phyloP scores from a whole-genome alignment of 2,329 filamentous ascomycete genomes.

The Colletotrichum zoysiae region DNA sequence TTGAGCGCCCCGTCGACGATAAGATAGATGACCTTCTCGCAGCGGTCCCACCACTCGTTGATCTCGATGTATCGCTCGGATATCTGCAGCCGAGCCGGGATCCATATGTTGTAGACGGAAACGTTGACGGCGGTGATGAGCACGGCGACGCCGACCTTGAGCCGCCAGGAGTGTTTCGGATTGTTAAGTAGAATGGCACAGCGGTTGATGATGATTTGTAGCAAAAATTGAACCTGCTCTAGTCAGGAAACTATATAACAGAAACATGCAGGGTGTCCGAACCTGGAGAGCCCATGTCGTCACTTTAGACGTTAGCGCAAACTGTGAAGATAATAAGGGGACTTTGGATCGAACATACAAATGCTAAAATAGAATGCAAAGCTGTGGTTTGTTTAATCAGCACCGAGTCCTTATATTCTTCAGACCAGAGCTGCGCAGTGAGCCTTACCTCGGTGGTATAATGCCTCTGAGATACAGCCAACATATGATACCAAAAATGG shows the following conservation, averaged over 20 bases:
- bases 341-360: slow-evolving; percentile 14
- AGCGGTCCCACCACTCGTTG: slow-evolving; percentile 65
- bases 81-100: slow-evolving; percentile 62
- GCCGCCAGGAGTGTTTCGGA: slow-evolving; percentile 49
- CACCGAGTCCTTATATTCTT: background rate
- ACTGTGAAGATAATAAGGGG: background rate
- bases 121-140: slow-evolving; percentile 65
- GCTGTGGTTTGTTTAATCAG: slow-evolving; percentile 11
- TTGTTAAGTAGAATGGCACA: slow-evolving; percentile 60
- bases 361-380: slow-evolving; percentile 42
- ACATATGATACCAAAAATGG: slow-evolving; percentile 56
- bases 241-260: background rate
- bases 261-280: background rate
- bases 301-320: slow-evolving; percentile 41
- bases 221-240: slow-evolving; percentile 59
- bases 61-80: slow-evolving; percentile 56
- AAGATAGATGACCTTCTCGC: slow-evolving; percentile 64
- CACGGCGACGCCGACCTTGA: slow-evolving; percentile 60
- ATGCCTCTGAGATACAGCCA: slow-evolving; percentile 42
- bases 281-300: slow-evolving; percentile 54
- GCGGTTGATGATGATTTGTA: slow-evolving; percentile 68
- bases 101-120: slow-evolving; percentile 66
- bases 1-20: slow-evolving; percentile 63
- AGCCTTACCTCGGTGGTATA: slow-evolving; percentile 40
- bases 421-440: background rate